Conservation (phyloP, 495 filamentous ascomycete genomes). For the Daldinia bambusicola region DNA sequence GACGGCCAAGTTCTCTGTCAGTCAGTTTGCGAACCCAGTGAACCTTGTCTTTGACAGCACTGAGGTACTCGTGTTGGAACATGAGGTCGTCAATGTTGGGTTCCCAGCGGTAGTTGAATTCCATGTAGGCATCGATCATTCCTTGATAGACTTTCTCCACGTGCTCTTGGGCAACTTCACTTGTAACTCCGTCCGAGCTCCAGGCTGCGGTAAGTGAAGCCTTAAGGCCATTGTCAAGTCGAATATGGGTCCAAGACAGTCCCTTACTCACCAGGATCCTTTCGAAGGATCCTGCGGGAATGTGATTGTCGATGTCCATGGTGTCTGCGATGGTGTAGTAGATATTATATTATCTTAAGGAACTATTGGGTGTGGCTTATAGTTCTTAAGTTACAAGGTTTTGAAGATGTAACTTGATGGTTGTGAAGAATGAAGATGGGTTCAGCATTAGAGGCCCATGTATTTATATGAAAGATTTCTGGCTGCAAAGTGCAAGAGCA, state of each 20-base stretch:
- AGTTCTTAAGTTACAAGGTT: not conserved
- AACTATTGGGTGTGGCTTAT: not conserved
- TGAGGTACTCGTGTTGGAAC: not conserved
- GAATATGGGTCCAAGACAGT: not conserved
- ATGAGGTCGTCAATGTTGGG: not conserved
- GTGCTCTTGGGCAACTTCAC: not conserved
- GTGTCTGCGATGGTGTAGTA: not conserved
- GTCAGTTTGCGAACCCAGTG: not conserved
- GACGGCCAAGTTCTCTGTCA: not conserved
- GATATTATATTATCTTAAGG: not conserved
- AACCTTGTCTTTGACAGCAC: not conserved
- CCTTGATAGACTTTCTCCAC: not conserved
- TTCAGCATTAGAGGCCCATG: too few relatives aligned
- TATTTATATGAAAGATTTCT: not conserved
- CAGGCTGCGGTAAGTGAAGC: not conserved
- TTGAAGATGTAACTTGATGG: too few relatives aligned
- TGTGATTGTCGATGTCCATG: not conserved
- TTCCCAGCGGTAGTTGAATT: not conserved
- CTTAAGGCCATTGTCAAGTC: not conserved
- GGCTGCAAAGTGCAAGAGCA: not conserved
- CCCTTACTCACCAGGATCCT: not conserved
- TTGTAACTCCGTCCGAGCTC: not conserved
- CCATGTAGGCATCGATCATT: slow-evolving; percentile 5
- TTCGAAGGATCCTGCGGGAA: not conserved
- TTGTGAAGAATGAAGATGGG: too few relatives aligned